These are phyloP conservation scores for Hygrocybe coccinea DNA, from an alignment of 768 basidiomycete genomes.

Conservation along the genomic window DNA sequence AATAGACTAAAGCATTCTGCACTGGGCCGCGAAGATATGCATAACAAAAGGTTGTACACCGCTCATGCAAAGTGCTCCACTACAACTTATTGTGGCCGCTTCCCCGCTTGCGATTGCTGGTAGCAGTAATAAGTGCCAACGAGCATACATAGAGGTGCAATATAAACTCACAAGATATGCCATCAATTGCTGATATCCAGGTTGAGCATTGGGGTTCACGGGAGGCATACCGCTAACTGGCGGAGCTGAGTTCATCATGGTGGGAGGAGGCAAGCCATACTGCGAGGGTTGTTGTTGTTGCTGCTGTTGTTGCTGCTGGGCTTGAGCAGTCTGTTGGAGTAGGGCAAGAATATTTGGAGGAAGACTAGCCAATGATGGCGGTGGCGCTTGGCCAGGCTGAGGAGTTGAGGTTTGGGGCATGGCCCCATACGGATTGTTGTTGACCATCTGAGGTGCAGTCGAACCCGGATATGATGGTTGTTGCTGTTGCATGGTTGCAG, in stretches of 20 bases:
- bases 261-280: constrained; percentile 38
- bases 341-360: constrained; percentile 70
- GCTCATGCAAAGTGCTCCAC: not conserved
- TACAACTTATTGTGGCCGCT: not conserved
- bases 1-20: no score
- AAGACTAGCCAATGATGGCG: constrained; percentile 36
- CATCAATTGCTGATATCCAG: constrained; percentile 60
- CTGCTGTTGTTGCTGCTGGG: constrained; percentile 46
- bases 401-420: constrained; percentile 32
- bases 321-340: constrained; percentile 39
- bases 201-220: constrained; percentile 37
- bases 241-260: constrained; percentile 44
- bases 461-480: constrained; percentile 30
- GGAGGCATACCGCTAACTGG: constrained; percentile 36
- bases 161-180: constrained; percentile 52
- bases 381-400: constrained; percentile 32
- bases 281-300: constrained; percentile 31
- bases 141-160: not conserved
- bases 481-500: constrained; percentile 27
- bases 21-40: no score
- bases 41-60: no score
- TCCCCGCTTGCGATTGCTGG: constrained; percentile 1
- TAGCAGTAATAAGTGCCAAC: not conserved
- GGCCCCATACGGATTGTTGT: constrained; percentile 16
- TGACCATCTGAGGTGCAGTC: constrained; percentile 26